Evolutionary conservation across 2,329 filamentous ascomycete species (phyloP).

Genomic region (Fusarium sp.): DNA sequence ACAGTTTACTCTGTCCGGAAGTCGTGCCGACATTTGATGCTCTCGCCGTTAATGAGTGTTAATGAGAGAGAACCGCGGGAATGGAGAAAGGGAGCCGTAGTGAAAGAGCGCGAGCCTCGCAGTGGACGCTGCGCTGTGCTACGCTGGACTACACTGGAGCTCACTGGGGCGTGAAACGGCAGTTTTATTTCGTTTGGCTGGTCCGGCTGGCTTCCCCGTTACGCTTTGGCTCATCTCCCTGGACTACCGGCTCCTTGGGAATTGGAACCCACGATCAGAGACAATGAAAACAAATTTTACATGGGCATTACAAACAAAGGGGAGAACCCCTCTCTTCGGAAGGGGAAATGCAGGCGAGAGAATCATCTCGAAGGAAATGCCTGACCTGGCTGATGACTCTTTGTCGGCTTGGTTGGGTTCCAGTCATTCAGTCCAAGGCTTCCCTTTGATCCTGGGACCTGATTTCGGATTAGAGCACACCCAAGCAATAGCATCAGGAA

Average conservation of each 20-base stretch:
- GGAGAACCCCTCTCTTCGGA: slow-evolving; percentile 15
- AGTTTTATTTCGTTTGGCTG: slow-evolving; percentile 40
- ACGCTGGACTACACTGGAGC: slow-evolving; percentile 29
- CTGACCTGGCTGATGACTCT: background rate
- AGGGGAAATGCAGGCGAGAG: slow-evolving; percentile 17
- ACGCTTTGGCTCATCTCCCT: slow-evolving; percentile 39
- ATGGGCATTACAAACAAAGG: slow-evolving; percentile 24
- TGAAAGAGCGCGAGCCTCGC: slow-evolving; percentile 36
- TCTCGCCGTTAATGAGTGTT: slow-evolving; percentile 8
- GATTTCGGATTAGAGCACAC: slow-evolving; percentile 9
- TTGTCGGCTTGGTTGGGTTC: slow-evolving; percentile 19
- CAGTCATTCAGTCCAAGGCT: slow-evolving; percentile 10
- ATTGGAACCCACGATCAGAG: slow-evolving; percentile 34
- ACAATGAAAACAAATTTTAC: slow-evolving; percentile 34
- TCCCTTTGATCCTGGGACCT: slow-evolving; percentile 13
- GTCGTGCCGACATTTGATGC: slow-evolving; percentile 31
- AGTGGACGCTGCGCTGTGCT: slow-evolving; percentile 32
- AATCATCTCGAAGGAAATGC: slow-evolving; percentile 17
- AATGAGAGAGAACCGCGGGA: slow-evolving; percentile 28
- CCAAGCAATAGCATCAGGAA: slow-evolving; percentile 12
- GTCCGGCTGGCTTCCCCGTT: slow-evolving; percentile 41
- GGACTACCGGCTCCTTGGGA: slow-evolving; percentile 41
- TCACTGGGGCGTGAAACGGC: slow-evolving; percentile 38
- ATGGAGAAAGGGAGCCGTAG: slow-evolving; percentile 33
- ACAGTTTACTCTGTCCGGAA: slow-evolving; percentile 27